Base-by-base conservation (phyloP, 2,329 filamentous ascomycete genomes). In the Neoscytalidium dimidiatum region DNA sequence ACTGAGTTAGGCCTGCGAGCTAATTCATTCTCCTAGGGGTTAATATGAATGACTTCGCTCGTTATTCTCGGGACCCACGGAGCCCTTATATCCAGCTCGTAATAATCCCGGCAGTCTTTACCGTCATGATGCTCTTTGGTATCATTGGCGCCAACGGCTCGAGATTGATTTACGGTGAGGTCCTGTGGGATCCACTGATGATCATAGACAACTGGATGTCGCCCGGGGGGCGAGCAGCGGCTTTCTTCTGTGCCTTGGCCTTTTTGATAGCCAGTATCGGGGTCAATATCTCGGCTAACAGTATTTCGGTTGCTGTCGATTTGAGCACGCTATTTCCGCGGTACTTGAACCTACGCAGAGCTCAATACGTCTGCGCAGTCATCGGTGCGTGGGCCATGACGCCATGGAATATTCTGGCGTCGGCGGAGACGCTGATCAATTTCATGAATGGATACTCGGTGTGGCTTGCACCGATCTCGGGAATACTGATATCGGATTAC, bases 31-130 rank as follows among this genome's bases (percentile, higher is more conserved):
- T 64, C 67, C n/a, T 72, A 71, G 60, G 64, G 3, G 44, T 62
- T 9, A 62, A 41, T 62, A 67, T 66, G 43, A 67, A 67, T 46
- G 67, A 69, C 58, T 69, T 69, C 58, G 66, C 67, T 9, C 52
- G 67, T 44, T 69, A 69, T 41, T 61, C 66, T 38, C 66, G 66
- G 26, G 71, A 66, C n/a, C 65, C 66, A 19, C 53, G 49, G 38
- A 70, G 68, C 46, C 70, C 72, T 38, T 72, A 78, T 64, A 71
- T 78, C 66, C 77, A 79, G 66, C 71, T 74, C 2, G 66, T 77
- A 21, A 74, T 79, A 52, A 72, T 74, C 53, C 72, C 72, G 0
- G 66, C 68, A 64, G 71, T 72, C 60, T 74, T 74, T 35, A 71
- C 69, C 13, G 44, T 74, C 29, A 69, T 74, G 58, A 69, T 70